Evolutionary conservation across 805 yeast species (phyloP).

Genomic region (Jamesozyma jinghongensis): DNA sequence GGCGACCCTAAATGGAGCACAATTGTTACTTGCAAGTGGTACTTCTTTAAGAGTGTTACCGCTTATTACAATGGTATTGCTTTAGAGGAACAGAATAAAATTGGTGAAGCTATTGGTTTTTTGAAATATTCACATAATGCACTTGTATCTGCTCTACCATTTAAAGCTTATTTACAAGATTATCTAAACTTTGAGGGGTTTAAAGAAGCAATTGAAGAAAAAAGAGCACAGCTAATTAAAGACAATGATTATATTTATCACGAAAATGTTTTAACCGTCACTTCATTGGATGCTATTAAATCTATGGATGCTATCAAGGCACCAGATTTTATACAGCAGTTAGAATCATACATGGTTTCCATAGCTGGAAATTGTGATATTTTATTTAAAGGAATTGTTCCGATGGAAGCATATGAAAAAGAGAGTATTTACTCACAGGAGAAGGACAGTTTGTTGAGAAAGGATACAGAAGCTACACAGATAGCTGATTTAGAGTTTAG

Average conservation of each 20-base stretch:
- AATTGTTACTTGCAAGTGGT: conserved; percentile 41
- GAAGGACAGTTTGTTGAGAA: conserved; percentile 66
- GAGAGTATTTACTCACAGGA: conserved; percentile 84
- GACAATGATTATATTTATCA: conserved; percentile 91
- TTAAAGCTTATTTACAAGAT: conserved; percentile 30
- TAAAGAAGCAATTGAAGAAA: conserved; percentile 30
- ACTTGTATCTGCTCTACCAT: conserved; percentile 21
- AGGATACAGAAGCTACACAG: conserved; percentile 63
- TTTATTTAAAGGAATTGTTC: conserved; percentile 71
- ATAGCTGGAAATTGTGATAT: conserved; percentile 35
- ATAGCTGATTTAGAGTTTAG: conserved; percentile 69
- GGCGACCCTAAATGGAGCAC: conserved; percentile 46
- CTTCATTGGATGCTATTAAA: conserved; percentile 25
- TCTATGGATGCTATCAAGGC: conserved; percentile 58
- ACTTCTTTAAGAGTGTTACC: conserved; percentile 51
- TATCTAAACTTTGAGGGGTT: conserved; percentile 28
- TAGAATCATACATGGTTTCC: conserved; percentile 33
- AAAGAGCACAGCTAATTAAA: conserved; percentile 42
- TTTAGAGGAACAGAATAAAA: conserved; percentile 46
- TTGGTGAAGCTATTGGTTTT: conserved; percentile 71
- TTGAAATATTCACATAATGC: conserved; percentile 42
- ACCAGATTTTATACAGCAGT: conserved; percentile 57
- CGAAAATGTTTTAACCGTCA: conserved; percentile 55
- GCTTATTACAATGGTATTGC: conserved; percentile 49
- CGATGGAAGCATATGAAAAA: conserved; percentile 78